Evolutionary conservation across 2,329 filamentous ascomycete genomes (phyloP).

Genomic region (Stachybotrys chlorohalonatus): DNA sequence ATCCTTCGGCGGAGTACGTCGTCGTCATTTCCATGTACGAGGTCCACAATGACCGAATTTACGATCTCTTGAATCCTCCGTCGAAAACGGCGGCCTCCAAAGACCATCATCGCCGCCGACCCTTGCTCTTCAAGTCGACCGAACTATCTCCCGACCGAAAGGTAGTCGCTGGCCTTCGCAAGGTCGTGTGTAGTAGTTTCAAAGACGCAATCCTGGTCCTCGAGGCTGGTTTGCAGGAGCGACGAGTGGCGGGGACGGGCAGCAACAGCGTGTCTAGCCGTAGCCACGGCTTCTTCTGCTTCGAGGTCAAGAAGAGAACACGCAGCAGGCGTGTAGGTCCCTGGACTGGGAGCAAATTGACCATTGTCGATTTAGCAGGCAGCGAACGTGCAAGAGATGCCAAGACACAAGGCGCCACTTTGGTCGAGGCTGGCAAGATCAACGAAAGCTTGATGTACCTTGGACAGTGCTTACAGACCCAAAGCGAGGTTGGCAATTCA

Average conservation of each 20-base stretch:
- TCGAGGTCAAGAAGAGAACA: constrained; percentile 81
- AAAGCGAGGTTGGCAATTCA: constrained; percentile 67
- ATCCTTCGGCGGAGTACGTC: constrained; percentile 66
- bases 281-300: constrained; percentile 92
- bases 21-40: constrained; percentile 97
- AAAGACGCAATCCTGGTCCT: constrained; percentile 83
- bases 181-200: constrained; percentile 75
- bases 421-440: constrained; percentile 95
- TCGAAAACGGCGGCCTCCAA: constrained; percentile 53
- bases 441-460: constrained; percentile 98
- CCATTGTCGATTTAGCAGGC: constrained; percentile 84
- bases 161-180: constrained; percentile 82
- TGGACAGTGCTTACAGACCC: constrained; percentile 92
- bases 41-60: constrained; percentile 97
- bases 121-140: constrained; percentile 85
- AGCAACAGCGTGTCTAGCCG: constrained; percentile 89
- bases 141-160: constrained; percentile 86
- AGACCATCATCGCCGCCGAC: constrained; percentile 62
- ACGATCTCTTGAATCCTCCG: constrained; percentile 71
- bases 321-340: constrained; percentile 34
- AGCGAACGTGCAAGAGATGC: constrained; percentile 89
- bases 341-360: constrained; percentile 73
- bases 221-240: constrained; percentile 79
- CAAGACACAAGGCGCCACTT: constrained; percentile 84
- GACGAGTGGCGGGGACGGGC: constrained; percentile 80